Evolutionary conservation across 2,329 filamentous ascomycete genomes (phyloP).

Genomic region (Colletotrichum tropicicola): DNA sequence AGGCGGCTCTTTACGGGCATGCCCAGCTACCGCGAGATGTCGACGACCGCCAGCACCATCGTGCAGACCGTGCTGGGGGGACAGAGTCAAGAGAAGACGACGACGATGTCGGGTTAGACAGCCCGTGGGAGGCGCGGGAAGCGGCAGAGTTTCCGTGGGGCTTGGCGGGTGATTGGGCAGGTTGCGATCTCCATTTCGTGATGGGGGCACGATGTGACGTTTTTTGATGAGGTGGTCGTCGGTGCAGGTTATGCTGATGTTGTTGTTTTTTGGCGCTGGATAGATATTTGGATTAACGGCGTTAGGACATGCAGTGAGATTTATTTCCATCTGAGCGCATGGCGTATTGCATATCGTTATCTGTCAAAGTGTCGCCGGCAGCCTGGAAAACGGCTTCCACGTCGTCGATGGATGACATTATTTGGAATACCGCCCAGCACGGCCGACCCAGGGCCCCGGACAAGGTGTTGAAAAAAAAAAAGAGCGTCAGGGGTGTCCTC

Average conservation of each 20-base stretch:
- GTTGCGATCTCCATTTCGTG: background rate
- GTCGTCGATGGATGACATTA: background rate
- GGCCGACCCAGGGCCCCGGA: background rate
- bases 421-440: slow-evolving; percentile 16
- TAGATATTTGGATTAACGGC: background rate
- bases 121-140: slow-evolving; percentile 12
- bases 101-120: background rate
- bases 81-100: background rate
- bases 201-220: background rate
- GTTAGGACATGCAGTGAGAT: background rate
- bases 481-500: background rate
- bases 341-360: background rate
- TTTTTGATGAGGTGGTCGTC: background rate
- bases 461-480: background rate
- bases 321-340: background rate
- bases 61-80: background rate
- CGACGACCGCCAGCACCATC: background rate
- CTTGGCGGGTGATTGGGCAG: background rate
- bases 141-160: background rate
- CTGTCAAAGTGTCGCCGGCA: background rate
- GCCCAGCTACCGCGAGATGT: background rate
- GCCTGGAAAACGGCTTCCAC: background rate
- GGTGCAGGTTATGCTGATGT: background rate
- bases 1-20: background rate
- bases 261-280: background rate